Conservation (phyloP, 2,329 filamentous ascomycete species). For the Chrysosporium keratinophilum region DNA sequence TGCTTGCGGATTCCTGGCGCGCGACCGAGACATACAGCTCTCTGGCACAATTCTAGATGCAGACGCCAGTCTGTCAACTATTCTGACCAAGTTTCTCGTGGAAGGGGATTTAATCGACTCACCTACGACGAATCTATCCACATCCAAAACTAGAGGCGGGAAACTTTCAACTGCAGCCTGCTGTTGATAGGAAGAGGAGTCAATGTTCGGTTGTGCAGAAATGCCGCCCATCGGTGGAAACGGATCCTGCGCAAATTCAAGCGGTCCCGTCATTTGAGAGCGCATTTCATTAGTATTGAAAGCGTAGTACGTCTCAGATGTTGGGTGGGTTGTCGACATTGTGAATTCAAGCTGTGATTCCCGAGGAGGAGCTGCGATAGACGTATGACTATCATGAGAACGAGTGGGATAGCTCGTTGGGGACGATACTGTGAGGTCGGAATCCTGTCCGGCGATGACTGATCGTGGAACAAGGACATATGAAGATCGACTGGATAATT, state of each 20-base stretch:
- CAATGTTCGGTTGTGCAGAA: not conserved
- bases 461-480: slow-evolving; percentile 21
- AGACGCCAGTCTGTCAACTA: not conserved
- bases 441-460: not conserved
- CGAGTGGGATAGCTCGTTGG: not conserved
- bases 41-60: slow-evolving; percentile 8
- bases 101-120: slow-evolving; percentile 9
- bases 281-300: slow-evolving; percentile 6
- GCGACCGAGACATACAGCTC: slow-evolving; percentile 26
- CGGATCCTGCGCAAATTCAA: slow-evolving; percentile 4
- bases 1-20: slow-evolving; percentile 27
- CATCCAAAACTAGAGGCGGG: slow-evolving; percentile 17
- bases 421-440: not conserved
- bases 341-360: not conserved
- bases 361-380: not conserved
- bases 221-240: not conserved
- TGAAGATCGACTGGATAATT: slow-evolving; percentile 23
- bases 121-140: slow-evolving; percentile 24
- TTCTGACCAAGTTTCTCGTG: not conserved
- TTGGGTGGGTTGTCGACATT: not conserved
- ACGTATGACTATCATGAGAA: not conserved
- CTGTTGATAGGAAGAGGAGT: not conserved
- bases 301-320: not conserved
- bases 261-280: slow-evolving; percentile 3
- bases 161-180: not conserved